Evolutionary conservation across 2,329 filamentous ascomycete genomes (phyloP), one percentile per base, ranked within the genome.

Genomic region (Phyllosticta paracitricarpa): DNA sequence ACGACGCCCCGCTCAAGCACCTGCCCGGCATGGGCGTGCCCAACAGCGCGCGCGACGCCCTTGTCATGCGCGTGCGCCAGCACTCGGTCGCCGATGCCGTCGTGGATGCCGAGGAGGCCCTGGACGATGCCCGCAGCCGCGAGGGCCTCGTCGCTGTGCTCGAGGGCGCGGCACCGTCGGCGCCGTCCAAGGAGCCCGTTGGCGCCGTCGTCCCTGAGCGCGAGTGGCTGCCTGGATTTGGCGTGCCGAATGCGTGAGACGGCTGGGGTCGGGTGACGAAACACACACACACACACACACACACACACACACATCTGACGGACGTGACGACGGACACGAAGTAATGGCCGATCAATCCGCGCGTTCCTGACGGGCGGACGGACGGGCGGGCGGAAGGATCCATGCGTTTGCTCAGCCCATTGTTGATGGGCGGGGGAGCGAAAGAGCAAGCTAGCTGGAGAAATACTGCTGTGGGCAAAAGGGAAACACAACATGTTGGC

Each of bases 21-120:
- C 51, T 61, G 55, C 59, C 59, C 10, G 59, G 59, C 26, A 61
- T 61, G 59, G 59, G 59, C 10, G 40, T 35, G 22, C 59, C 59
- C 28, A 61, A 61, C 19, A 57, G 59, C 8, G 55, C 54, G 40
- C 40, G 40, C 2, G 40, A 48, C 40, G 40, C 40, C 14, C 40
- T 48, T 4, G 40, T 48, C 40, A n/a, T 48, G 40, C 40, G 40
- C 17, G 40, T 48, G 14, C 17, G 40, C 14, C 14, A 48, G 14
- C 40, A 48, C 40, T n/a, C 40, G 14, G 40, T 48, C 40, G 40
- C 40, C 3, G 40, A 48, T 17, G 14, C 40, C 17, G 14, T 48
- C 4, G 40, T 48, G 40, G 40, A 48, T 5, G 40, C 40, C 14
- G 40, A 48, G 40, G 40, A 30, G 28, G 28, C 28, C 4, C 4